Percentiles rank a stretch among this genome's conserved stretches.
phyloP scores from a whole-genome alignment of 495 filamentous ascomycete species.

The Polyplosphaeria fusca region DNA sequence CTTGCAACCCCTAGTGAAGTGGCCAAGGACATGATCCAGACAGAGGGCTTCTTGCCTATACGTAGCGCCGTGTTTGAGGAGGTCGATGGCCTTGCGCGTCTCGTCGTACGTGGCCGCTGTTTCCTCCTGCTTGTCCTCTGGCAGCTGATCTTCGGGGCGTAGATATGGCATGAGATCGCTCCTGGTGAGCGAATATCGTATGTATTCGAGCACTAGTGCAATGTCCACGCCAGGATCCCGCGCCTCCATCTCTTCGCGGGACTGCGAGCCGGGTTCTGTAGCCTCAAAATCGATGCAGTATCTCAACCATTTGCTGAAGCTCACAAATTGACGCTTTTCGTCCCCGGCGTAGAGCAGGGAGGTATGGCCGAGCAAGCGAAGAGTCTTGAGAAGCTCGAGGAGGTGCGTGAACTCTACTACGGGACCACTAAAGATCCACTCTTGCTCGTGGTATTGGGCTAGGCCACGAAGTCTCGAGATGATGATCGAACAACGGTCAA shows the following conservation, averaged over 20 bases:
- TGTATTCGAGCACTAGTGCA: conserved; percentile 34
- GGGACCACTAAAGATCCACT: conserved; percentile 62
- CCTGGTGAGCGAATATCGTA: conserved; percentile 30
- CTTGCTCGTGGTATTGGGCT: conserved; percentile 72
- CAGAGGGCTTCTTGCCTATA: conserved; percentile 27
- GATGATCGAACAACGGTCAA: conserved; percentile 80
- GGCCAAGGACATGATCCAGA: conserved; percentile 9
- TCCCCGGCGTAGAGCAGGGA: conserved; percentile 68
- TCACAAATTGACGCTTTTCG: conserved; percentile 72
- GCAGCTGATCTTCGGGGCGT: neutral
- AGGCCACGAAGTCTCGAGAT: conserved; percentile 81
- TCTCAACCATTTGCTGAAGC: conserved; percentile 81
- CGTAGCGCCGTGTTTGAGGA: conserved; percentile 16
- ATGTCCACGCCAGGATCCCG: conserved; percentile 38
- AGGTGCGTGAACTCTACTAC: conserved; percentile 41
- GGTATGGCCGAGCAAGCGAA: conserved; percentile 67
- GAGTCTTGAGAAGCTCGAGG: conserved; percentile 42
- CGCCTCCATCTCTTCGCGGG: conserved; percentile 47
- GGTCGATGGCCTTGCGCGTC: conserved; percentile 20
- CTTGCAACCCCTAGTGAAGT: conserved; percentile 3
- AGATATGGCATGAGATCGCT: conserved; percentile 25
- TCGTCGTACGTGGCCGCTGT: conserved; percentile 17
- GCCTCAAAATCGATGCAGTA: conserved; percentile 71
- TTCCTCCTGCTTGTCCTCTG: neutral
- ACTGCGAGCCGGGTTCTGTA: conserved; percentile 45